Base-by-base conservation (phyloP, 73 alveolate genomes). In the Effrenium voratum region DNA sequence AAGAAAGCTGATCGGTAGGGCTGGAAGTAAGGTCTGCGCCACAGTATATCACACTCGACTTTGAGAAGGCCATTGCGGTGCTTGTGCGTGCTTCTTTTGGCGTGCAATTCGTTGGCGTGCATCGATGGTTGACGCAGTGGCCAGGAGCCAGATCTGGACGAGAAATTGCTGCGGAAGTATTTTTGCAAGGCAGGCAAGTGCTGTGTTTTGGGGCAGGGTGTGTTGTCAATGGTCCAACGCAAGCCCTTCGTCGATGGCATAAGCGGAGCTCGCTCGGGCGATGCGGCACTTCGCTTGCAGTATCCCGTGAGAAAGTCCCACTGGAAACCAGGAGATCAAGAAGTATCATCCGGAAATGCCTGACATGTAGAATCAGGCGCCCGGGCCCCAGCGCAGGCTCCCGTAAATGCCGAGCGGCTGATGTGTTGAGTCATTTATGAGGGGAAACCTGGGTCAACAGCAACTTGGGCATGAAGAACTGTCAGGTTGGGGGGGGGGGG, bases 71-170 rank as follows among this genome's bases (percentile, higher is more conserved):
- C 90, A 22, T 12, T 41, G 4, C 57, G 43, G 16, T 40, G 40
- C 19, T 16, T 16, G 70, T 55, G 70, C 13, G 24, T 13, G 70
- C 32, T 55, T 55, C 13, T 13, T 13, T 55, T 55, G 70, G 13
- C 41, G 28, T 30, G n/a, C n/a, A 57, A 57, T 57, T 57, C 72
- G n/a, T 57, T 22, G n/a, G 28, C 28, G 16, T 57, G 72, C 16
- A 30, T 8, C 4, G 86, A 34, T 38, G 46, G 4, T 76, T 34
- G 59, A 16, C 40, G 60, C 8, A 6, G 30, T 1, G 34, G 86
- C 8, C 68, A 88, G 96, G 96, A 88, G 50, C 96, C 96, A 4
- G 96, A 88, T 68, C 36, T 88, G 96, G 96, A 88, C 50, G 96
- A 88, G 73, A 60, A 60, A 68, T 73, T 88, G 46, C 52, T 88